Evolutionary conservation across 345 rosid genomes (phyloP), one percentile per base, ranked within the genome.

Genomic region (Mangifera indica): DNA sequence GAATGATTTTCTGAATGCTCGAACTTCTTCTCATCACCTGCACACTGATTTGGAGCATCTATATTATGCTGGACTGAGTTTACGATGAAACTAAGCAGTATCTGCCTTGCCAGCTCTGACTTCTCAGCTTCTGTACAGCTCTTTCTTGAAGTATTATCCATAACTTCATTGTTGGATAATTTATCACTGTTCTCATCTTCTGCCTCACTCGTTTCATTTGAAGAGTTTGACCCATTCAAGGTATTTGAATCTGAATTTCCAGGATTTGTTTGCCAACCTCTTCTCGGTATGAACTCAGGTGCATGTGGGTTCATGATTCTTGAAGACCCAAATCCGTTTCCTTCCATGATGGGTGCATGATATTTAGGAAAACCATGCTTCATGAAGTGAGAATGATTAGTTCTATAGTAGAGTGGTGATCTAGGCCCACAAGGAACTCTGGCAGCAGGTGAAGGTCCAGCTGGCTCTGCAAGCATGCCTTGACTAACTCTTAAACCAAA

Each of bases 91-190:
- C 93, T 84, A 67, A 86, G 90, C 65, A 89, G 80, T 67, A 89
- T 84, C 85, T 89, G 91, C 79, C 88, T 86, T 10, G 91, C 93
- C 22, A 88, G 81, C 78, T 89, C 95, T 32, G 81, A 71, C 77
- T 89, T 88, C 70, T 87, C 84, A 3, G 85, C 66, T 75, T 79
- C 78, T 0, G 83, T 53, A 49, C 70, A 66, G 51, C 59, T 56
- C 77, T 67, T 78, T 76, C 81, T 80, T 64, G 75, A 26, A 65
- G 60, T 66, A 60, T 72, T 18, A 60, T 56, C 63, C 65, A 72
- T 40, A 51, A 54, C 62, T 26, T 72, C 77, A 32, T 59, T 74
- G 67, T 57, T 18, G 21, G 74, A 74, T 26, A 53, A 72, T 73
- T 71, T 55, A 12, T 77, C 75, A 17, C 56, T 45, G 40, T 66